phyloP scores from a whole-genome alignment of 257 asterid species.

The Linderniella brevidens region DNA sequence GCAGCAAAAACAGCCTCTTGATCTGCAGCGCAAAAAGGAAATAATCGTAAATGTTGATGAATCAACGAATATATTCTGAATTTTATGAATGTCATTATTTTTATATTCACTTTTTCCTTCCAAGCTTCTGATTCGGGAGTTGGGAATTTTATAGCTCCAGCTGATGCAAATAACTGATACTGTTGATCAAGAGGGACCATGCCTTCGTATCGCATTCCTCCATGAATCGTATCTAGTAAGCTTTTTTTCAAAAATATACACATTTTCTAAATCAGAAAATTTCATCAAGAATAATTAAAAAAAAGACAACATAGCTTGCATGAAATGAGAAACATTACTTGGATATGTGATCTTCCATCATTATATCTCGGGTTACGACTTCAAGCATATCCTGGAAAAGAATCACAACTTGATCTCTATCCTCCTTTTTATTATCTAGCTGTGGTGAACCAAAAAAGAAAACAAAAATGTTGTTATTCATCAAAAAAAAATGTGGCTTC shows the following conservation, averaged over 20 bases:
- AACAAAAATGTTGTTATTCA: no score
- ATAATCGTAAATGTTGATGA: constrained; percentile 9
- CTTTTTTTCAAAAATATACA: constrained; percentile 24
- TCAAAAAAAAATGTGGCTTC: no score
- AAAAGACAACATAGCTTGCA: constrained; percentile 4
- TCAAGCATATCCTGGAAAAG: constrained; percentile 99
- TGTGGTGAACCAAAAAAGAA: constrained; percentile 20
- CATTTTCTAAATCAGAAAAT: constrained; percentile 12
- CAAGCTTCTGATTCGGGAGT: constrained; percentile 88
- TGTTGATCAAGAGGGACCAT: constrained; percentile 76
- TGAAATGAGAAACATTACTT: constrained; percentile 29
- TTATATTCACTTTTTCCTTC: constrained; percentile 70
- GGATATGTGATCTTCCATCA: constrained; percentile 92
- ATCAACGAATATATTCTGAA: constrained; percentile 4
- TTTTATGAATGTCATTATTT: constrained; percentile 2
- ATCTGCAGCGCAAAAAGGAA: constrained; percentile 45
- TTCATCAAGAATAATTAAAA: constrained; percentile 8
- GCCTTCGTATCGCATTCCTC: constrained; percentile 73
- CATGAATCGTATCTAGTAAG: constrained; percentile 76
- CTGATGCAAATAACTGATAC: constrained; percentile 94
- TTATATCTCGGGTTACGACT: constrained; percentile 89
- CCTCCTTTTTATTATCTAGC: constrained; percentile 82
- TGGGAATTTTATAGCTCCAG: constrained; percentile 92
- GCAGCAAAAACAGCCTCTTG: constrained; percentile 80
- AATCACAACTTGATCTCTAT: constrained; percentile 92